Evolutionary conservation across 1,139 yeast species (phyloP).

Genomic region (Barnettozyma hawaiiensis): DNA sequence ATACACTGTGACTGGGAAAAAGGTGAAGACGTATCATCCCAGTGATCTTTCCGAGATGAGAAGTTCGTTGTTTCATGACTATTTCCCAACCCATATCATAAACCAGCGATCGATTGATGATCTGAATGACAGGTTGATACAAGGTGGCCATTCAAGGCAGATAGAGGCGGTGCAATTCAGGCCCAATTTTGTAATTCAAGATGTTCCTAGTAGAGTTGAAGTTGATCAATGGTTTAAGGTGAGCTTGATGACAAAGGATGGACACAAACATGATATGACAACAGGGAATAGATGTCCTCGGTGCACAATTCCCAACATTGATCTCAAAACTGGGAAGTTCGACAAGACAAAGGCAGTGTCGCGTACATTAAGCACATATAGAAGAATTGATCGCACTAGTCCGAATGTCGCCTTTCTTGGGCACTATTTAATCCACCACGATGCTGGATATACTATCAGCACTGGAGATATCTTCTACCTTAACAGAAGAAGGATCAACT

Average conservation of each 20-base stretch:
- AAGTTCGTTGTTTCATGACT: slow-evolving; percentile 37
- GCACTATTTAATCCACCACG: slow-evolving; percentile 31
- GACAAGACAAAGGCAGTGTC: slow-evolving; percentile 32
- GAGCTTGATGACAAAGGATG: slow-evolving; percentile 19
- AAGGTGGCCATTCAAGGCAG: slow-evolving; percentile 19
- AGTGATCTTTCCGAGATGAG: slow-evolving; percentile 13
- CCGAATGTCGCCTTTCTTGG: slow-evolving; percentile 35
- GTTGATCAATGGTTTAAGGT: slow-evolving; percentile 37
- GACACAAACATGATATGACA: slow-evolving; percentile 25
- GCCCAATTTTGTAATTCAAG: slow-evolving; percentile 35
- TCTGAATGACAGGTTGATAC: slow-evolving; percentile 25
- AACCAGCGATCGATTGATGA: slow-evolving; percentile 32
- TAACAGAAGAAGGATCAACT: slow-evolving; percentile 8
- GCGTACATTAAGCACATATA: slow-evolving; percentile 31
- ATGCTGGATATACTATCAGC: slow-evolving; percentile 24
- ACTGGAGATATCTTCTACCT: slow-evolving; percentile 30
- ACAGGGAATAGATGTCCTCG: slow-evolving; percentile 28
- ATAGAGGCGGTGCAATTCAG: slow-evolving; percentile 31
- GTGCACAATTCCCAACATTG: slow-evolving; percentile 38
- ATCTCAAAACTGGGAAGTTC: slow-evolving; percentile 29
- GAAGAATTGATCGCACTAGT: slow-evolving; percentile 34
- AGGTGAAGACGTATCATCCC: slow-evolving; percentile 28
- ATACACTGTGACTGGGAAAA: slow-evolving; percentile 31
- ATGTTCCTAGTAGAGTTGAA: slow-evolving; percentile 29
- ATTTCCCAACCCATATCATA: slow-evolving; percentile 37